A percentile compares a stretch with the other conserved stretches of the same genome.
Evolutionary conservation across 805 yeast genomes (phyloP).

Genomic region (Candida ovalis): DNA sequence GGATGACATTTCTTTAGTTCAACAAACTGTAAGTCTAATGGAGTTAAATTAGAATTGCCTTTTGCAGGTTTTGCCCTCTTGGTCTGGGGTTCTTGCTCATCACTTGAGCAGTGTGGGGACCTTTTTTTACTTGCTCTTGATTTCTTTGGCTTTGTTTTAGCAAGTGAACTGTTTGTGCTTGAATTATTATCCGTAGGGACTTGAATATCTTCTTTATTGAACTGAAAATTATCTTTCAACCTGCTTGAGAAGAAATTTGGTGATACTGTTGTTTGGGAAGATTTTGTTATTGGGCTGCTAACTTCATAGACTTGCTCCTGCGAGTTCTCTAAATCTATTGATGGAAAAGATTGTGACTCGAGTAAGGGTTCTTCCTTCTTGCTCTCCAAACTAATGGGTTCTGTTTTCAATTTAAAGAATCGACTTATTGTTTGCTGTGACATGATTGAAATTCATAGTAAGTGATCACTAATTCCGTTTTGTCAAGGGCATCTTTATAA

Average conservation of each 20-base stretch:
- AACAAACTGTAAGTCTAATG: slow-evolving; percentile 74
- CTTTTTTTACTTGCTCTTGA: slow-evolving; percentile 3
- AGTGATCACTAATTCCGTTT: too few relatives aligned
- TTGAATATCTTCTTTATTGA: background rate
- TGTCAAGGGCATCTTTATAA: too few relatives aligned
- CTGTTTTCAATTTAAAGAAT: slow-evolving; percentile 14
- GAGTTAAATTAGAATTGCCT: slow-evolving; percentile 46
- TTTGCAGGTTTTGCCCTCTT: slow-evolving; percentile 10
- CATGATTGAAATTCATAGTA: slow-evolving; percentile 4
- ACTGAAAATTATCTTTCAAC: background rate
- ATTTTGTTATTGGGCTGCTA: background rate
- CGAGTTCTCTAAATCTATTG: background rate
- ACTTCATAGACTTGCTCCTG: background rate
- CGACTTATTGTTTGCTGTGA: slow-evolving; percentile 24
- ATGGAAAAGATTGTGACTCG: background rate
- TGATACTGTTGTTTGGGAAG: background rate
- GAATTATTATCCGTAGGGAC: background rate
- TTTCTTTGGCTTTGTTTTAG: slow-evolving; percentile 3
- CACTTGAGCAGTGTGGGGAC: background rate
- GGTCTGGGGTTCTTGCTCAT: slow-evolving; percentile 1
- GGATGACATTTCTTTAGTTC: slow-evolving; percentile 55
- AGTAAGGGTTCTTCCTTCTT: background rate
- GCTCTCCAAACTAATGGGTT: background rate
- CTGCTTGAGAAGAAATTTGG: background rate
- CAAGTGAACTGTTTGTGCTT: slow-evolving; percentile 1